phyloP scores from a whole-genome alignment of 495 filamentous ascomycete species.

The Neurospora sp. region DNA sequence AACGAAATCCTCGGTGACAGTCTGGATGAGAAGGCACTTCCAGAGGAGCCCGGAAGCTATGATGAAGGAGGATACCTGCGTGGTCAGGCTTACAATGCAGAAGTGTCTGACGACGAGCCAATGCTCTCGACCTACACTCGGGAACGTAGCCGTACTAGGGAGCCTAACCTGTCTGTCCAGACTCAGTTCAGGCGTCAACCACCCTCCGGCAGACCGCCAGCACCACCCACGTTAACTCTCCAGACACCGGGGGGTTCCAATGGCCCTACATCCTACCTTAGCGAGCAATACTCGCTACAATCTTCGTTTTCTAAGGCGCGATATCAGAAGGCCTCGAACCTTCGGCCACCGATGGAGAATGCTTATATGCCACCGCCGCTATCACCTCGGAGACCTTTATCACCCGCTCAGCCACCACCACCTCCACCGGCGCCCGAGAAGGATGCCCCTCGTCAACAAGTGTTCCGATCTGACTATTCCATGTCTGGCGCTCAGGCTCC shows the following conservation, averaged over 20 bases:
- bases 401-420: constrained; percentile 12
- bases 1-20: constrained; percentile 54
- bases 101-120: constrained; percentile 33
- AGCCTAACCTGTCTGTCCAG: background rate
- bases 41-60: constrained; percentile 64
- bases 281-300: constrained; percentile 28
- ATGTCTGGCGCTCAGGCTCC: constrained; percentile 24
- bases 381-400: constrained; percentile 45
- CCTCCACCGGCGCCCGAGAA: constrained; percentile 28
- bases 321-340: constrained; percentile 27
- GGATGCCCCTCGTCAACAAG: constrained; percentile 21
- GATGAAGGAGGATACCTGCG: constrained; percentile 35
- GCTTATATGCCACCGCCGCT: constrained; percentile 56
- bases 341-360: constrained; percentile 35
- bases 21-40: constrained; percentile 59
- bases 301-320: constrained; percentile 38
- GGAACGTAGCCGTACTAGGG: background rate
- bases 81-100: constrained; percentile 36
- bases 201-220: constrained; percentile 1
- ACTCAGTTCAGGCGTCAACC: background rate
- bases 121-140: constrained; percentile 9
- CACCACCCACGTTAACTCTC: constrained; percentile 9
- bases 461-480: constrained; percentile 31
- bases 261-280: constrained; percentile 10
- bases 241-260: constrained; percentile 7